phyloP scores from a whole-genome alignment of 257 asterid genomes.

The Penstemon newberryi region DNA sequence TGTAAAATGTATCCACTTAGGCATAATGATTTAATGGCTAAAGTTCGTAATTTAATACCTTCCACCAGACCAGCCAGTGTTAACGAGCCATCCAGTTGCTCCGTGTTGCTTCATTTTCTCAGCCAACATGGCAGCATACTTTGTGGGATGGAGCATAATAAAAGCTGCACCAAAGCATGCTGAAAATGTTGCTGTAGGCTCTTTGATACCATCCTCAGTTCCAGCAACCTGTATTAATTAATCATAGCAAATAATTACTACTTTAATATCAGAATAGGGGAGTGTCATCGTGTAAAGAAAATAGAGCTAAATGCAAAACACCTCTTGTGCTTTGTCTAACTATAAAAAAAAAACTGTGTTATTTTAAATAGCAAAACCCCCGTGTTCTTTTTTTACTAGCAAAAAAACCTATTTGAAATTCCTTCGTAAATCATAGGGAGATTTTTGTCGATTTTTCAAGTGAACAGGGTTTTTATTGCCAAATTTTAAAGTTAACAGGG shows the following conservation, averaged over 20 bases:
- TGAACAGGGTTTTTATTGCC: too few species aligned
- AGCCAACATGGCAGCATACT: conserved; percentile 86
- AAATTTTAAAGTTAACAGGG: too few species aligned
- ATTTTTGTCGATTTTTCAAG: too few species aligned
- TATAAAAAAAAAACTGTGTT: too few species aligned
- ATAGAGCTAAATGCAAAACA: too few species aligned
- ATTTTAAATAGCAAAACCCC: too few species aligned
- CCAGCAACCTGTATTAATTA: conserved; percentile 76
- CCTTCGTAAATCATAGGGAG: too few species aligned
- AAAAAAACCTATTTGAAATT: too few species aligned
- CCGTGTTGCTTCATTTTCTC: conserved; percentile 87
- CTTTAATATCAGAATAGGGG: neutral
- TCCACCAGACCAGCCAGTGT: conserved; percentile 98
- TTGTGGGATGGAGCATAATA: conserved; percentile 90
- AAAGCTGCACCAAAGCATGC: conserved; percentile 98
- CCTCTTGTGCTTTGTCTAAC: too few species aligned
- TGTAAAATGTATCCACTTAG: neutral
- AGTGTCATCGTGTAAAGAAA: too few species aligned
- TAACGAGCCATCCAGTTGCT: conserved; percentile 92
- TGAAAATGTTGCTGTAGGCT: conserved; percentile 89
- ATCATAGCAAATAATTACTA: neutral
- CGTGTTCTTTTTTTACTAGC: too few species aligned
- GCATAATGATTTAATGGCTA: neutral
- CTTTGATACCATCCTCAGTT: conserved; percentile 92
- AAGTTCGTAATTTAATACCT: conserved; percentile 44